phyloP scores from a whole-genome alignment of 441 rosid species.

The Gossypium trilobum region DNA sequence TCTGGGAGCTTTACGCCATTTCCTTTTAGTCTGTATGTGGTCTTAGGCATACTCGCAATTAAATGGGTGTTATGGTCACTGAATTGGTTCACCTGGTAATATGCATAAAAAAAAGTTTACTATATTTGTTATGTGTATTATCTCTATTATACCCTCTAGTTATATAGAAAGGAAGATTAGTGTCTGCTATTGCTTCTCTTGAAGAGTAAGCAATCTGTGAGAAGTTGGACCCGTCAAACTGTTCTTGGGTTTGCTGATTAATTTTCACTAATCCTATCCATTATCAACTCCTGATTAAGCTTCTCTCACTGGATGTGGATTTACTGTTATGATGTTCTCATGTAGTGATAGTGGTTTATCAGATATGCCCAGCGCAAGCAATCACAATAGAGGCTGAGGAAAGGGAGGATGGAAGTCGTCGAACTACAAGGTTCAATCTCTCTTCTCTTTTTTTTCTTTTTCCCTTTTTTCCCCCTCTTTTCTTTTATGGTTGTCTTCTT shows the following conservation, averaged over 20 bases:
- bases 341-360: slow-evolving; percentile 17
- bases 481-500: not conserved
- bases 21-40: not conserved
- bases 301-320: not conserved
- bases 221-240: not conserved
- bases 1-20: not conserved
- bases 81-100: not conserved
- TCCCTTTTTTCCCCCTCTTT: not conserved
- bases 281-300: not conserved
- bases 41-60: not conserved
- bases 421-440: slow-evolving; percentile 67
- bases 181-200: not conserved
- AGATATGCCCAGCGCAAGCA: slow-evolving; percentile 95
- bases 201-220: not conserved
- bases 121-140: not conserved
- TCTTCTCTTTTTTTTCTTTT: not conserved
- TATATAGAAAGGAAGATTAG: not conserved
- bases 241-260: not conserved
- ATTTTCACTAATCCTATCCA: not conserved
- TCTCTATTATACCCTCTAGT: not conserved
- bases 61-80: not conserved
- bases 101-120: not conserved
- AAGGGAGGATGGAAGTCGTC: slow-evolving; percentile 95
- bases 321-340: slow-evolving; percentile 17
- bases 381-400: slow-evolving; percentile 97